Conservation (phyloP, 2,329 filamentous ascomycete genomes). For the Colletotrichum paranaense region DNA sequence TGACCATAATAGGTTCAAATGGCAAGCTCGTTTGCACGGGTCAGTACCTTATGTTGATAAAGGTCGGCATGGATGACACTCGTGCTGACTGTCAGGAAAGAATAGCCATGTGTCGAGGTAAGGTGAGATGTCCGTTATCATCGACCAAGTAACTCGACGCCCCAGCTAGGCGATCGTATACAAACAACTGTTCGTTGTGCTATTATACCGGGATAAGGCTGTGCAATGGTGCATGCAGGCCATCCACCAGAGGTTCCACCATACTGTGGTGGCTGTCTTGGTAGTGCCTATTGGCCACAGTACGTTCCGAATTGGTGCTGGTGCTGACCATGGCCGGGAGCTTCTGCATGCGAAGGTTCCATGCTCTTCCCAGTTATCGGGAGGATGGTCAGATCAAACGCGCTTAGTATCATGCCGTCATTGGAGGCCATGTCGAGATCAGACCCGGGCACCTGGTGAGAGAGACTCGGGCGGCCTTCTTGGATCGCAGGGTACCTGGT, state of each 20-base stretch:
- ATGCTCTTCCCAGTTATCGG: conserved; percentile 30
- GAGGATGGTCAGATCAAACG: conserved; percentile 32
- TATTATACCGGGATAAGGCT: conserved; percentile 25
- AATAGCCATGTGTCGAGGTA: conserved; percentile 25
- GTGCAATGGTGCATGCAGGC: conserved; percentile 15
- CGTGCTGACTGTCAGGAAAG: conserved; percentile 30
- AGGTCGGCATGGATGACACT: conserved; percentile 4
- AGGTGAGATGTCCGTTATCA: conserved; percentile 5
- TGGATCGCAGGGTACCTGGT: conserved; percentile 16
- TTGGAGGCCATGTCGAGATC: conserved; percentile 26
- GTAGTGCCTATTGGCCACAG: conserved; percentile 29
- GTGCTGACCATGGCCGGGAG: conserved; percentile 32
- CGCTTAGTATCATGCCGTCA: conserved; percentile 35
- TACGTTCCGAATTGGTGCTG: conserved; percentile 32
- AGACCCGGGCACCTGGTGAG: conserved; percentile 32
- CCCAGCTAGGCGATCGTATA: background rate
- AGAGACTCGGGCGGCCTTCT: conserved; percentile 1
- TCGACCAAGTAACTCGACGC: background rate
- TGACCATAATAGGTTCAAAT: background rate
- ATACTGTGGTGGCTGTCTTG: conserved; percentile 11
- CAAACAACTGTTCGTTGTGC: background rate
- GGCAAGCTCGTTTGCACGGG: conserved; percentile 14
- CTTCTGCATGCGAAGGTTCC: conserved; percentile 31
- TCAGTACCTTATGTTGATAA: background rate
- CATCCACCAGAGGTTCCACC: conserved; percentile 25